phyloP scores from a whole-genome alignment of 768 basidiomycete species.

The Suillus hirtellus region DNA sequence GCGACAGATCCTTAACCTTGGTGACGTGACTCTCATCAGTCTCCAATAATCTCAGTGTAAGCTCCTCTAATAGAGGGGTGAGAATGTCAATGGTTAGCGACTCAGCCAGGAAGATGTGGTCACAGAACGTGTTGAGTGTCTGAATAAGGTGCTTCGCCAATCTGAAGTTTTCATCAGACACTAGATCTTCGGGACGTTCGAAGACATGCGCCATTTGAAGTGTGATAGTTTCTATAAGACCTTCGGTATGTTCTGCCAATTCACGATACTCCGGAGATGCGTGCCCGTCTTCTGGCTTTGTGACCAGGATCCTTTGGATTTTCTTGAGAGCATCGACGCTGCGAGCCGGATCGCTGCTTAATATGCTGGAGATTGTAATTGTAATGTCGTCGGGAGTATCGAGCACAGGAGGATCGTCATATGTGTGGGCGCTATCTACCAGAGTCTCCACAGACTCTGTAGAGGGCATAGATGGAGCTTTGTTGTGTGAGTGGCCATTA shows the following conservation, averaged over 20 bases:
- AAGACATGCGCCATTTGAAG: constrained; percentile 92
- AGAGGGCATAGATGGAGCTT: constrained; percentile 21
- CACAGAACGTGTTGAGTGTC: constrained; percentile 92
- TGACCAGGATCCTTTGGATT: constrained; percentile 82
- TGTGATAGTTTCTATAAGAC: constrained; percentile 87
- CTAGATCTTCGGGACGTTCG: constrained; percentile 73
- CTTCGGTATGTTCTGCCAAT: constrained; percentile 76
- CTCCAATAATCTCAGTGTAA: constrained; percentile 88
- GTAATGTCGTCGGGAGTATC: constrained; percentile 59
- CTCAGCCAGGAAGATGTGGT: constrained; percentile 84
- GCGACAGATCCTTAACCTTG: constrained; percentile 89
- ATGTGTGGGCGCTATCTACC: constrained; percentile 33
- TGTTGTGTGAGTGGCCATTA: constrained; percentile 19
- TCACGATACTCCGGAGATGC: constrained; percentile 73
- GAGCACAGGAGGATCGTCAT: constrained; percentile 21
- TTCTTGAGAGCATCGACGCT: constrained; percentile 95
- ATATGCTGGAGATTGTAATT: constrained; percentile 82
- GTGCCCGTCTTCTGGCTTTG: constrained; percentile 72
- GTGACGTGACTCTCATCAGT: constrained; percentile 85
- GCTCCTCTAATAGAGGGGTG: constrained; percentile 85
- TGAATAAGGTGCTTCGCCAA: constrained; percentile 97
- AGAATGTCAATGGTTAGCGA: constrained; percentile 84
- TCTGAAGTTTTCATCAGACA: constrained; percentile 80
- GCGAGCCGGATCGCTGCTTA: constrained; percentile 80
- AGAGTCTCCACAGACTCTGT: constrained; percentile 33